These are phyloP conservation scores for Geotrichum aggregatum DNA, from an alignment of 1,139 yeast species.

Conservation along the genomic window DNA sequence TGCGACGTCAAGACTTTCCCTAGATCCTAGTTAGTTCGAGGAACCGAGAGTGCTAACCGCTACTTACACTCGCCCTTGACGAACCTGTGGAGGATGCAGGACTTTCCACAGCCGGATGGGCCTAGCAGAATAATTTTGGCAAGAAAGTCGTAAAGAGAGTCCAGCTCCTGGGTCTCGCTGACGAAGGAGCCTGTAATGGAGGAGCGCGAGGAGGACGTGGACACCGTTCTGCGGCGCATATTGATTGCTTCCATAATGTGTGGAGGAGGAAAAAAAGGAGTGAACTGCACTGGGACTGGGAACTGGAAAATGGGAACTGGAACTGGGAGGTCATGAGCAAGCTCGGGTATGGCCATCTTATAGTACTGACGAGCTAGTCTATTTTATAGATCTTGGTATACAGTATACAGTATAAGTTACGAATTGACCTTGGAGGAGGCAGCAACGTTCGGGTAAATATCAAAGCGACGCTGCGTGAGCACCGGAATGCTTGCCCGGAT, in stretches of 20 bases:
- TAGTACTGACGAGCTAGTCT: not conserved
- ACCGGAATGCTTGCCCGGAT: constrained; percentile 76
- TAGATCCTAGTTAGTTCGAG: no score
- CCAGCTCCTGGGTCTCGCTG: constrained; percentile 31
- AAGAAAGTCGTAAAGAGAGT: constrained; percentile 43
- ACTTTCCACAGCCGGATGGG: constrained; percentile 47
- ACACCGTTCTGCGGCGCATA: constrained; percentile 33
- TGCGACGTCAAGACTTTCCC: constrained; percentile 40
- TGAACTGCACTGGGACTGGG: not conserved
- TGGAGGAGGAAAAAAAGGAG: constrained; percentile 1
- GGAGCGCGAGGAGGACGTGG: constrained; percentile 31
- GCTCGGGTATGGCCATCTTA: no score
- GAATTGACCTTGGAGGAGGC: constrained; percentile 9
- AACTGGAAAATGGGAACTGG: not conserved
- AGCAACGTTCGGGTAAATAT: constrained; percentile 66
- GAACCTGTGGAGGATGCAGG: constrained; percentile 44
- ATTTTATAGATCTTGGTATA: not conserved
- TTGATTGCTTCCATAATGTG: constrained; percentile 5
- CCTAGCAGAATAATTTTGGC: constrained; percentile 47
- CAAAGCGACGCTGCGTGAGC: constrained; percentile 74
- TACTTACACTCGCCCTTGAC: constrained; percentile 38
- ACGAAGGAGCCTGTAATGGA: constrained; percentile 26
- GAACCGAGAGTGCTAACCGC: constrained; percentile 30
- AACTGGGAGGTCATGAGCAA: not conserved
- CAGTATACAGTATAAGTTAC: not conserved